Conservation (phyloP, 2,329 filamentous ascomycete species). For the Aspergillus aculeatus region DNA sequence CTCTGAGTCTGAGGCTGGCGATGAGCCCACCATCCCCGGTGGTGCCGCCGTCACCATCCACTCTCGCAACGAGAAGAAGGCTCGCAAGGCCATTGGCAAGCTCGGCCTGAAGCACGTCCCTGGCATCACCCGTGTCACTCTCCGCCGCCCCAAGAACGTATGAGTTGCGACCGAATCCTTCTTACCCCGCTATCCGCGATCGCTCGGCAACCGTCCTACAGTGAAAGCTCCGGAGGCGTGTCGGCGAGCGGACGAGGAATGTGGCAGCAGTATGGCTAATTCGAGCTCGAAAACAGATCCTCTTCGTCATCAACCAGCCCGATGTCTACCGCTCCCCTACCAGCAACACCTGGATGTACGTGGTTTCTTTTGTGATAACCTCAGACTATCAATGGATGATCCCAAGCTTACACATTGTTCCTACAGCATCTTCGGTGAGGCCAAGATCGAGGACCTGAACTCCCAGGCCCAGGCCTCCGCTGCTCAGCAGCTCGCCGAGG, state of each 20-base stretch:
- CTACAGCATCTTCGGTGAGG: slow-evolving; percentile 93
- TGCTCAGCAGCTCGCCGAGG: slow-evolving; percentile 86
- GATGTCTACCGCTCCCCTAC: slow-evolving; percentile 99
- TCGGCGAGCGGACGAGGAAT: neutral
- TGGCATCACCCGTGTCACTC: slow-evolving; percentile 96
- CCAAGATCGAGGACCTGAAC: slow-evolving; percentile 99
- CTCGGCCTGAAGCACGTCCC: slow-evolving; percentile 93
- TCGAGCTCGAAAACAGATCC: slow-evolving; percentile 62
- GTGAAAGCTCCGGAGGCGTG: neutral
- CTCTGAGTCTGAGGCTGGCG: slow-evolving; percentile 53
- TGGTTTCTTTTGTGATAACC: slow-evolving; percentile 13
- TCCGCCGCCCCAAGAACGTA: slow-evolving; percentile 98
- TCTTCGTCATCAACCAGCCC: slow-evolving; percentile 99
- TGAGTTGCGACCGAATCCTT: slow-evolving; percentile 40
- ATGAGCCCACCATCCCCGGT: slow-evolving; percentile 69
- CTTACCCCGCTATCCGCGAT: slow-evolving; percentile 15
- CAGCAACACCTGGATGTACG: slow-evolving; percentile 99
- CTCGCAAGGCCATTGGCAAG: slow-evolving; percentile 98
- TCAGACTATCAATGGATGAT: neutral
- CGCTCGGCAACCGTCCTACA: neutral
- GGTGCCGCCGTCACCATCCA: slow-evolving; percentile 89
- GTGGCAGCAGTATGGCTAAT: slow-evolving; percentile 21
- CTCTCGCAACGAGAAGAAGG: slow-evolving; percentile 99
- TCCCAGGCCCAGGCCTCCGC: slow-evolving; percentile 94
- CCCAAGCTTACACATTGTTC: slow-evolving; percentile 24